Evolutionary conservation across 1,284 basidiomycete species (phyloP).

Genomic region (Moesziomyces globuligerus): DNA sequence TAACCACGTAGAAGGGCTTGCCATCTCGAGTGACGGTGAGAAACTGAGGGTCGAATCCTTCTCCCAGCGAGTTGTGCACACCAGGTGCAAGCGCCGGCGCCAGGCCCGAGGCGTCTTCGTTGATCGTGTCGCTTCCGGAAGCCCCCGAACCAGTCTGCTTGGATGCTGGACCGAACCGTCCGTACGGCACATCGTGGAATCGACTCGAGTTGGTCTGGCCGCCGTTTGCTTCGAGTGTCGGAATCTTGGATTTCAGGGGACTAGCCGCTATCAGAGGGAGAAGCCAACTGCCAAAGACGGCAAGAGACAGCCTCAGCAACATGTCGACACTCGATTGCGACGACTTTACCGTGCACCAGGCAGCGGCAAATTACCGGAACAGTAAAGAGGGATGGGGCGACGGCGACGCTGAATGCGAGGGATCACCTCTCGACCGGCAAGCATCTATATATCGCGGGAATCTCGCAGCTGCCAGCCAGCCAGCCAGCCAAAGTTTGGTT

Average conservation of each 20-base stretch:
- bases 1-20: slow-evolving; percentile 31
- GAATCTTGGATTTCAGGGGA: slow-evolving; percentile 3
- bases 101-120: slow-evolving; percentile 31
- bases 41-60: slow-evolving; percentile 42
- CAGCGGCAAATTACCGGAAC: not conserved
- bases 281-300: not conserved
- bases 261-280: slow-evolving; percentile 2
- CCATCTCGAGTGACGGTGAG: slow-evolving; percentile 21
- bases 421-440: no score
- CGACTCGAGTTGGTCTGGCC: not conserved
- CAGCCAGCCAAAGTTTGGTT: no score
- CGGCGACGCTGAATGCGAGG: not conserved
- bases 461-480: no score
- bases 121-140: slow-evolving; percentile 38
- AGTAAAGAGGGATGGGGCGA: not conserved
- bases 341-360: slow-evolving; percentile 12
- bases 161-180: slow-evolving; percentile 27
- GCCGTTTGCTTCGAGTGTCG: not conserved
- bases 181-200: slow-evolving; percentile 21
- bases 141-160: slow-evolving; percentile 12
- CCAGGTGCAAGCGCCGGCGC: slow-evolving; percentile 37
- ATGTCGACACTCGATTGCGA: not conserved
- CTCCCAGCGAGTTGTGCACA: slow-evolving; percentile 31
- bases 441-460: no score
- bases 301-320: not conserved